Percentiles rank a stretch among this genome's conserved stretches.
phyloP scores from a whole-genome alignment of 345 rosid genomes.

The Salix arbutifolia region DNA sequence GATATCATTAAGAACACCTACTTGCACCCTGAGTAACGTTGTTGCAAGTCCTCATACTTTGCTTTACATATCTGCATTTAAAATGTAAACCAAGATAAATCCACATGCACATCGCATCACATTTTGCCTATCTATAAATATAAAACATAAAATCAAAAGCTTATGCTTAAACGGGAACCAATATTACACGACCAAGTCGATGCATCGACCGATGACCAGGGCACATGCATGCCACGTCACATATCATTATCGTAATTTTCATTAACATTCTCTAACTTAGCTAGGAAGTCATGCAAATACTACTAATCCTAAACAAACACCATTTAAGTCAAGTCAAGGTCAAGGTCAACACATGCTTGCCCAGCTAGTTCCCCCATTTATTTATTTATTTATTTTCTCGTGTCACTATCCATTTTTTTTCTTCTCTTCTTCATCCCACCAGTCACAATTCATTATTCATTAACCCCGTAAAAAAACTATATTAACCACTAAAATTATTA shows the following conservation, averaged over 20 bases:
- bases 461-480: neutral
- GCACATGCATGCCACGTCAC: constrained; percentile 15
- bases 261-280: neutral
- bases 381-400: neutral
- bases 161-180: no score
- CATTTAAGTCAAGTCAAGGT: neutral
- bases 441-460: neutral
- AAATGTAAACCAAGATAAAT: neutral
- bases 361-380: neutral
- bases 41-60: constrained; percentile 66
- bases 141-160: neutral
- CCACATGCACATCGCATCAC: neutral
- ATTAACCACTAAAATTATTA: neutral
- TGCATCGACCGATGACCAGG: no score
- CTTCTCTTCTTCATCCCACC: neutral
- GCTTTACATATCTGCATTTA: constrained; percentile 65
- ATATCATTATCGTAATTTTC: neutral
- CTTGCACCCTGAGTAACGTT: constrained; percentile 63
- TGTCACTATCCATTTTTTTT: constrained; percentile 11
- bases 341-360: constrained; percentile 24
- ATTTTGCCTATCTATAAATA: neutral
- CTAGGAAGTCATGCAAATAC: constrained; percentile 9
- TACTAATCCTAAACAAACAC: neutral
- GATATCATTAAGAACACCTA: constrained; percentile 20
- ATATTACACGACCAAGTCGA: no score